A percentile compares a stretch with the other conserved stretches of the same genome.
Evolutionary conservation across 805 yeast species (phyloP).

Genomic region (Saccharomycopsis vini): DNA sequence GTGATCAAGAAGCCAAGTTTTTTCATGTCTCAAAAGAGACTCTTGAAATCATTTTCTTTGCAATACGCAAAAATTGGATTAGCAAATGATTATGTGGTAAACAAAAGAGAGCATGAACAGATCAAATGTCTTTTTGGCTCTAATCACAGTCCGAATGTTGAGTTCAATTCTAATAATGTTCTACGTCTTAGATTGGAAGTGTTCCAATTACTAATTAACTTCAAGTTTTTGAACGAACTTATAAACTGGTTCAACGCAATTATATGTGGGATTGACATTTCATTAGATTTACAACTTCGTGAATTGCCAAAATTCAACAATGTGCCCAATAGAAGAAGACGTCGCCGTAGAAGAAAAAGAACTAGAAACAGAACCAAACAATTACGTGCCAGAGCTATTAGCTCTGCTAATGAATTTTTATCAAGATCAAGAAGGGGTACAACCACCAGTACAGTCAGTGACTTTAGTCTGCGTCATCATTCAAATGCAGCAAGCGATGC

Average conservation of each 20-base stretch:
- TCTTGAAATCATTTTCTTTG: slow-evolving; percentile 14
- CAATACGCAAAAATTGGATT: slow-evolving; percentile 18
- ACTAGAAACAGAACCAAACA: not conserved
- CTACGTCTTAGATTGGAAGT: slow-evolving; percentile 15
- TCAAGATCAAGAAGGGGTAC: slow-evolving; percentile 13
- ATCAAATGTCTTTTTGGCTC: slow-evolving; percentile 6
- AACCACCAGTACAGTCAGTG: slow-evolving; percentile 3
- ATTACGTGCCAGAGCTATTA: slow-evolving; percentile 5
- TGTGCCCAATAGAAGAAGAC: slow-evolving; percentile 55
- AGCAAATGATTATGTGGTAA: slow-evolving; percentile 14
- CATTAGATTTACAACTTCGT: slow-evolving; percentile 67
- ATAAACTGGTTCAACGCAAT: slow-evolving; percentile 41
- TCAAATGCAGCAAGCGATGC: not conserved
- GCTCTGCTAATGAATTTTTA: slow-evolving; percentile 12
- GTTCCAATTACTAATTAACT: slow-evolving; percentile 15
- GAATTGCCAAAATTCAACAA: slow-evolving; percentile 71
- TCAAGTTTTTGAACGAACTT: slow-evolving; percentile 16
- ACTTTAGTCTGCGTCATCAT: not conserved
- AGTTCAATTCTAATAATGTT: slow-evolving; percentile 7
- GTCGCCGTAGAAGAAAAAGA: slow-evolving; percentile 81
- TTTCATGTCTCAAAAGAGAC: slow-evolving; percentile 3
- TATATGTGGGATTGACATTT: slow-evolving; percentile 69
- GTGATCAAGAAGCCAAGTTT: slow-evolving; percentile 10
- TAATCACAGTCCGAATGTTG: slow-evolving; percentile 2
- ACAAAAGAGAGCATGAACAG: slow-evolving; percentile 8